phyloP scores from a whole-genome alignment of 2,329 filamentous ascomycete species.

The Magnaporthiopsis rhizophila region DNA sequence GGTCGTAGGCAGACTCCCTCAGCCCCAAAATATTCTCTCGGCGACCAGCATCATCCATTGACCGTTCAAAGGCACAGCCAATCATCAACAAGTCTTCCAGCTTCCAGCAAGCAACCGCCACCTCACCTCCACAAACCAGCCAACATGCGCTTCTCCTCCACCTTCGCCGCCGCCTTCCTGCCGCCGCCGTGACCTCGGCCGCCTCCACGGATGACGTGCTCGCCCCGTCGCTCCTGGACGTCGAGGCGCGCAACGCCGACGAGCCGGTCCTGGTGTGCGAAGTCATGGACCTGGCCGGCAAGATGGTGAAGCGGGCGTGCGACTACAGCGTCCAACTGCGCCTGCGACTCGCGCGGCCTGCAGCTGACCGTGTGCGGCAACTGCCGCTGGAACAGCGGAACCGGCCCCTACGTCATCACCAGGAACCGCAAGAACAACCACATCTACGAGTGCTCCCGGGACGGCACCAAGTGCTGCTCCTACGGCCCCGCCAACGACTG shows the following conservation, averaged over 20 bases:
- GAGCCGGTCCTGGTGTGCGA: background rate
- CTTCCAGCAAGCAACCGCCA: background rate
- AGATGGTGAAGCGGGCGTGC: constrained; percentile 13
- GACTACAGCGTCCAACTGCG: constrained; percentile 16
- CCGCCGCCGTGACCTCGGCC: constrained; percentile 5
- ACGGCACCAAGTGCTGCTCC: constrained; percentile 15
- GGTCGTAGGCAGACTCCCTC: too few species aligned
- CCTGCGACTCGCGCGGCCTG: constrained; percentile 16
- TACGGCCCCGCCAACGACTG: constrained; percentile 17
- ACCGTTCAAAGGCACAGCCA: background rate
- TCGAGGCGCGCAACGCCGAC: background rate
- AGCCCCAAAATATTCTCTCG: too few species aligned
- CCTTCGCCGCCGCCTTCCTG: constrained; percentile 8
- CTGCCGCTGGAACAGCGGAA: constrained; percentile 15
- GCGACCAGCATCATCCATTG: background rate
- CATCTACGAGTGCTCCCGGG: constrained; percentile 18
- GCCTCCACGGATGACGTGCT: constrained; percentile 6
- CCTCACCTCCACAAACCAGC: background rate
- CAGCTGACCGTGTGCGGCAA: constrained; percentile 18
- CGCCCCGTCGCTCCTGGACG: constrained; percentile 2
- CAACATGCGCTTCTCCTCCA: constrained; percentile 12
- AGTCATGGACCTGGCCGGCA: constrained; percentile 5
- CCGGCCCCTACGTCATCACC: constrained; percentile 13
- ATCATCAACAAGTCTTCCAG: background rate
- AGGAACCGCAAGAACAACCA: constrained; percentile 15